Evolutionary conservation across 768 basidiomycete species (phyloP).

Genomic region (Dacryopinax primogenitus): DNA sequence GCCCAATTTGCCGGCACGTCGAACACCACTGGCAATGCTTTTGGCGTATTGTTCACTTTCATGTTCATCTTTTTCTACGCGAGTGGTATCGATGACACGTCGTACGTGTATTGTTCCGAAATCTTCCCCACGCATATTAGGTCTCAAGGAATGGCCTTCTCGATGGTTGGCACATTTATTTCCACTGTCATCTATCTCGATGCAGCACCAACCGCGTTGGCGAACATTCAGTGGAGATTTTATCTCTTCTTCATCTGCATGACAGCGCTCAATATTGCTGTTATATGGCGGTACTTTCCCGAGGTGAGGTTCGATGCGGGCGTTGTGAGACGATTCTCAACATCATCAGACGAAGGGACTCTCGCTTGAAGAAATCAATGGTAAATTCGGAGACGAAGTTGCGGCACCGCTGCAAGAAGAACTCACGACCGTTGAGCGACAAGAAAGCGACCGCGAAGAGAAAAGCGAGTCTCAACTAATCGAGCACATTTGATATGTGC

Average conservation of each 20-base stretch:
- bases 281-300: not conserved
- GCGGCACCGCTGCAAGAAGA: not conserved
- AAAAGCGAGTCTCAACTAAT: not conserved
- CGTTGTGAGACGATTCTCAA: not conserved
- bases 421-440: not conserved
- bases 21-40: not conserved
- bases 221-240: conserved; percentile 4
- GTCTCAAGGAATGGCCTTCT: conserved; percentile 4
- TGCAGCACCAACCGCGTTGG: not conserved
- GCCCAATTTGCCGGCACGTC: conserved; percentile 1
- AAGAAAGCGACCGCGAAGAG: not conserved
- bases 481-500: not conserved
- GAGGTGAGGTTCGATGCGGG: not conserved
- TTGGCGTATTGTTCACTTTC: not conserved
- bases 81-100: conserved; percentile 1
- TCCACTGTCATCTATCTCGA: conserved; percentile 1
- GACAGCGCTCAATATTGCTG: not conserved
- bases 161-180: conserved; percentile 1
- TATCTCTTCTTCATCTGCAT: conserved; percentile 6
- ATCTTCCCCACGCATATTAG: not conserved
- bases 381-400: not conserved
- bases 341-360: not conserved
- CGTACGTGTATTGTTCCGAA: conserved; percentile 2
- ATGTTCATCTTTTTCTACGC: conserved; percentile 6
- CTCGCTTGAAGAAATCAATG: not conserved